Evolutionary conservation across 2,329 filamentous ascomycete genomes (phyloP).

Genomic region (Periconia sp.): DNA sequence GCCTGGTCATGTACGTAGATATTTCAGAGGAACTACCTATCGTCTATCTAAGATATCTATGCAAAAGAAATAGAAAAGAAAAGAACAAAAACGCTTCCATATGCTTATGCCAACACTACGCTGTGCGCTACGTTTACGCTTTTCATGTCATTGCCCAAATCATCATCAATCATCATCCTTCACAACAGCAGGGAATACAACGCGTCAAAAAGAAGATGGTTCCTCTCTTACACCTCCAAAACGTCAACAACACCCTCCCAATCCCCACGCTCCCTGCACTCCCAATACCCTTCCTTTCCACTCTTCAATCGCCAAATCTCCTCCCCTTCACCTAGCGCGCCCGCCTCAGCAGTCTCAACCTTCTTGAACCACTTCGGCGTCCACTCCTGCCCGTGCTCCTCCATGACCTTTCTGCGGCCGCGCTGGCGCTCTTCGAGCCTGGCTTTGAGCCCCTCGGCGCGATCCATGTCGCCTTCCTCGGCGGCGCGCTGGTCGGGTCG

Average conservation of each 20-base stretch:
- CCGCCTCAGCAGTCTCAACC: conserved; percentile 48
- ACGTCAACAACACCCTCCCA: conserved; percentile 65
- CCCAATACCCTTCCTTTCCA: conserved; percentile 92
- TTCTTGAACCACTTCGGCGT: conserved; percentile 82
- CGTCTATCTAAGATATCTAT: too few species aligned
- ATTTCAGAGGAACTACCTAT: too few species aligned
- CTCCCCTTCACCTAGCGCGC: conserved; percentile 37
- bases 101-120: too few species aligned
- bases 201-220: too few species aligned
- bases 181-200: too few species aligned
- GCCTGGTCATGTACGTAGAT: too few species aligned
- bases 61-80: too few species aligned
- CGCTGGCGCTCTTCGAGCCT: conserved; percentile 85
- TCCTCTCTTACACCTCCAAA: conserved; percentile 49
- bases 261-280: conserved; percentile 68
- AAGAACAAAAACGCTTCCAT: too few species aligned
- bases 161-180: too few species aligned
- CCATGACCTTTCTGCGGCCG: conserved; percentile 70
- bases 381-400: conserved; percentile 72
- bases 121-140: too few species aligned
- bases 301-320: conserved; percentile 66
- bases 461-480: conserved; percentile 79
- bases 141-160: too few species aligned
- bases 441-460: conserved; percentile 81
- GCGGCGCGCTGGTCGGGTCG: conserved; percentile 85